phyloP scores from a whole-genome alignment of 495 filamentous ascomycete genomes.

The Astrothelium subdiscretum region DNA sequence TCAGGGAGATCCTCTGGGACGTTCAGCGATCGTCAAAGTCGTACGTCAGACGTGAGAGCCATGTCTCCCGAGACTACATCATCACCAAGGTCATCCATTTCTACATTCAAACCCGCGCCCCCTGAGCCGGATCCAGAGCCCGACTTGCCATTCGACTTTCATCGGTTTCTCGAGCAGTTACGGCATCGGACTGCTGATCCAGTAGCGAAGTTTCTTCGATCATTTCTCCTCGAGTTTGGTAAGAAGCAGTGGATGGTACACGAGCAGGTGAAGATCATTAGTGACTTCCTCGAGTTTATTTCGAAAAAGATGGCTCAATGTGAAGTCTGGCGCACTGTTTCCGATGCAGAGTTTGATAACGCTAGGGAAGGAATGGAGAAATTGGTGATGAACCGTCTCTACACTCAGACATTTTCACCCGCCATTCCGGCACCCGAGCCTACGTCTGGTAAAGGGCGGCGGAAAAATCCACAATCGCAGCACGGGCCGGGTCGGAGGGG shows the following conservation, averaged over 20 bases:
- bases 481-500: conserved; percentile 69
- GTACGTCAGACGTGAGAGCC: conserved; percentile 4
- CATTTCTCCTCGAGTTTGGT: conserved; percentile 86
- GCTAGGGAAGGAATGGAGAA: conserved; percentile 99
- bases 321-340: conserved; percentile 92
- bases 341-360: conserved; percentile 96
- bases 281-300: conserved; percentile 95
- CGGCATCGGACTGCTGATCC: conserved; percentile 93
- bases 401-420: conserved; percentile 92
- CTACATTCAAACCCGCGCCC: conserved; percentile 57
- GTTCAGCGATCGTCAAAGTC: background rate
- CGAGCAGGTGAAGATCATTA: conserved; percentile 97
- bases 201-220: conserved; percentile 87
- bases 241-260: conserved; percentile 99
- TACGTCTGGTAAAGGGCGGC: conserved; percentile 56
- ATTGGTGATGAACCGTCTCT: conserved; percentile 96
- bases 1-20: background rate
- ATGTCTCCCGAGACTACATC: conserved; percentile 15
- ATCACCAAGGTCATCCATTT: conserved; percentile 39
- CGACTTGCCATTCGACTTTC: conserved; percentile 90
- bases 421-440: conserved; percentile 73
- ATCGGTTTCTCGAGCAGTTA: conserved; percentile 89
- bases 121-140: conserved; percentile 85
- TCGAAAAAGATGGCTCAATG: conserved; percentile 98
- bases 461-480: conserved; percentile 50